phyloP scores from a whole-genome alignment of 805 yeast species.

The Ogataea ramenticola region DNA sequence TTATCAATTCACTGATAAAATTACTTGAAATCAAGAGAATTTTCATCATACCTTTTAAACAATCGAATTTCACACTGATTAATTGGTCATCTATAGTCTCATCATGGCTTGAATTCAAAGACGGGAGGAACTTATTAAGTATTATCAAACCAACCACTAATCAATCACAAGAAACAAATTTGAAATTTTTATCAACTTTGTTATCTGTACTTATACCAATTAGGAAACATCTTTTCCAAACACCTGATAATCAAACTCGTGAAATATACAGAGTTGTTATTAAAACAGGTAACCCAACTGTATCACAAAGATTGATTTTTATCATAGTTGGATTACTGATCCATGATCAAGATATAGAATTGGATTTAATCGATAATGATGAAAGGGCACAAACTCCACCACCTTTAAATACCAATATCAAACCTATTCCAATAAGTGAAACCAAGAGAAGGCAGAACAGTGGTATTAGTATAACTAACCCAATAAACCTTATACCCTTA shows the following conservation, averaged over 20 bases:
- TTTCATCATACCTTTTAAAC: constrained; percentile 31
- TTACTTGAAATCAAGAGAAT: constrained; percentile 40
- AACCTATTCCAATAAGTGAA: neutral
- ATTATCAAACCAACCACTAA: neutral
- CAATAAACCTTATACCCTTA: neutral
- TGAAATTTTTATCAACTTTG: constrained; percentile 40
- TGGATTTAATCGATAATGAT: too few relatives aligned
- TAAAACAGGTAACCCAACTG: constrained; percentile 50
- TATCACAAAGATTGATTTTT: constrained; percentile 47
- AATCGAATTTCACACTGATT: constrained; percentile 31
- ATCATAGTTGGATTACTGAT: constrained; percentile 45
- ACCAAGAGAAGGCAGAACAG: too few relatives aligned
- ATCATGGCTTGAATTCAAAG: constrained; percentile 51
- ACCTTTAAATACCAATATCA: neutral
- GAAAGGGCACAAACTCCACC: neutral
- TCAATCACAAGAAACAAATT: neutral
- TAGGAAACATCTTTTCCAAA: constrained; percentile 25
- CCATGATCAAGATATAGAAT: constrained; percentile 12
- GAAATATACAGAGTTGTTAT: constrained; percentile 37
- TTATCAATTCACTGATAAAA: constrained; percentile 32
- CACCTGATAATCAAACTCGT: constrained; percentile 25
- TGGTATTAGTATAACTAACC: neutral
- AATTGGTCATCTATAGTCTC: constrained; percentile 47
- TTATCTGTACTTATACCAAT: constrained; percentile 38
- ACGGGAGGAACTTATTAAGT: constrained; percentile 20